phyloP scores from a whole-genome alignment of 2,329 filamentous ascomycete species.

The Aspergillus novoparasiticus region DNA sequence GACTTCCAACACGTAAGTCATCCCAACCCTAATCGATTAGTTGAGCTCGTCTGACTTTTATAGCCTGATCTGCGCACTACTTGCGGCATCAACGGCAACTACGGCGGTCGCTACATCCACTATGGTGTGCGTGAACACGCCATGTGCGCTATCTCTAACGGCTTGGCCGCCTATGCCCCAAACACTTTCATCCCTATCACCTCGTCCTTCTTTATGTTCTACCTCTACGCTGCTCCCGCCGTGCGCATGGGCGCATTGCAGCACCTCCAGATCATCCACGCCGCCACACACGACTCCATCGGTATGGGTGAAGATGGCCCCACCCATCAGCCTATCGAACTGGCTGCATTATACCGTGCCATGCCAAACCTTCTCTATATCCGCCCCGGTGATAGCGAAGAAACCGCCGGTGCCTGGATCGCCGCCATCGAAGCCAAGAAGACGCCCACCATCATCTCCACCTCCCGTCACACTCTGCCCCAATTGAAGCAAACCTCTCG shows the following conservation, averaged over 20 bases:
- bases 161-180: slow-evolving; percentile 59
- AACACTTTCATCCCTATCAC: slow-evolving; percentile 62
- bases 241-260: slow-evolving; percentile 57
- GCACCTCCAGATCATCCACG: slow-evolving; percentile 15
- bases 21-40: no score
- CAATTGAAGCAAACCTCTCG: slow-evolving; percentile 40
- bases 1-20: slow-evolving; percentile 54
- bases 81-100: neutral
- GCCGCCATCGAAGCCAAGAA: slow-evolving; percentile 1
- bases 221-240: slow-evolving; percentile 59
- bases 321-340: slow-evolving; percentile 18
- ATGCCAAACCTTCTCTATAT: slow-evolving; percentile 11
- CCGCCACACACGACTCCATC: slow-evolving; percentile 20
- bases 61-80: slow-evolving; percentile 13
- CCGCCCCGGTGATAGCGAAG: slow-evolving; percentile 1
- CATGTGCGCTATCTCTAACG: slow-evolving; percentile 80
- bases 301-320: slow-evolving; percentile 18
- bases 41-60: neutral
- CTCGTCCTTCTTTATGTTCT: slow-evolving; percentile 66
- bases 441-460: slow-evolving; percentile 13
- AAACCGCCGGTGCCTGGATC: neutral
- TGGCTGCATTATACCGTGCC: slow-evolving; percentile 12
- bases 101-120: slow-evolving; percentile 52
- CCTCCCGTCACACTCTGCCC: slow-evolving; percentile 10
- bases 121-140: slow-evolving; percentile 65